Conservation (phyloP, 345 rosid genomes). For the Syzygium jambos region DNA sequence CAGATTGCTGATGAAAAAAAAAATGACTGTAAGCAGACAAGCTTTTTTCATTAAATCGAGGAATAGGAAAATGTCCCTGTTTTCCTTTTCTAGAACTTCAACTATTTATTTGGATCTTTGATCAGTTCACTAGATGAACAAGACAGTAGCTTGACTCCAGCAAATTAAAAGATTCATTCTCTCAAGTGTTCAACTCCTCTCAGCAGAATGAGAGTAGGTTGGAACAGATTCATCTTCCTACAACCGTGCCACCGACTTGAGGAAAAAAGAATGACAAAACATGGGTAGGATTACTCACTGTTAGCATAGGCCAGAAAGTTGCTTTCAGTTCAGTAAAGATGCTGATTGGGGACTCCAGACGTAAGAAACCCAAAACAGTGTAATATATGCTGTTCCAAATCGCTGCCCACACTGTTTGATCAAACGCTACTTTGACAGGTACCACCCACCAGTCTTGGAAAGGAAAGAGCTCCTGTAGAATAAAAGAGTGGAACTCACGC, state of each 20-base stretch:
- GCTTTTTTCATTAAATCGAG: neutral
- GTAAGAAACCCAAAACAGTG: slow-evolving; percentile 56
- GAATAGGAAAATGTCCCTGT: neutral
- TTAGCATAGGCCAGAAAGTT: slow-evolving; percentile 81
- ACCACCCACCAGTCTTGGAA: slow-evolving; percentile 96
- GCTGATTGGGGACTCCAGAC: slow-evolving; percentile 67
- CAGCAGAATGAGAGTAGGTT: neutral
- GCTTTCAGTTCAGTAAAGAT: slow-evolving; percentile 62
- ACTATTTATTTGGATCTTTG: neutral
- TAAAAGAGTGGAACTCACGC: neutral
- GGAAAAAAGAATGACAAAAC: neutral
- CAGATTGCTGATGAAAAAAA: neutral
- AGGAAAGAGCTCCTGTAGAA: slow-evolving; percentile 63
- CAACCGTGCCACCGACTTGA: neutral
- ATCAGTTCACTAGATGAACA: neutral
- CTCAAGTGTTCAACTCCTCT: neutral
- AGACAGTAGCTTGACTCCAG: neutral
- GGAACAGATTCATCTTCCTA: neutral
- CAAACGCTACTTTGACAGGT: slow-evolving; percentile 81
- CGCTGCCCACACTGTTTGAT: slow-evolving; percentile 93
- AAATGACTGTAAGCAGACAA: neutral
- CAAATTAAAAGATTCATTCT: neutral
- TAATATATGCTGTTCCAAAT: slow-evolving; percentile 90
- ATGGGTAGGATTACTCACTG: slow-evolving; percentile 36
- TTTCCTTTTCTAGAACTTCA: neutral